These are phyloP conservation scores for Flagelloscypha sp. DNA, from an alignment of 768 basidiomycete species.

Conservation along the genomic window DNA sequence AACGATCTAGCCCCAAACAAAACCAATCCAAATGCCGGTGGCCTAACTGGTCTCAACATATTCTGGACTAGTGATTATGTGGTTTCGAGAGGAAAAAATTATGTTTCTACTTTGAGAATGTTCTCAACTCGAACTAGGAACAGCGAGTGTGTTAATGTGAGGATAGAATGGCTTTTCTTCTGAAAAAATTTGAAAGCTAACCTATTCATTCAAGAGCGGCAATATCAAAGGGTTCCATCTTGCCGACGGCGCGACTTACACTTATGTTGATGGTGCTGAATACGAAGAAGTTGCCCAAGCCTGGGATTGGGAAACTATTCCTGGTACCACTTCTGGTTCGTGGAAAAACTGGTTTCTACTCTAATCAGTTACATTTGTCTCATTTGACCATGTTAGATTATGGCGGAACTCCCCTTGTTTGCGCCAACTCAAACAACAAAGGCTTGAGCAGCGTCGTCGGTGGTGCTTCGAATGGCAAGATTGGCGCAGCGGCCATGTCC, in stretches of 20 bases:
- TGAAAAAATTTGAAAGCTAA: background rate
- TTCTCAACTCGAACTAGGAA: slow-evolving; percentile 50
- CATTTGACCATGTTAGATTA: slow-evolving; percentile 25
- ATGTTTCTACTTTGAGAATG: slow-evolving; percentile 58
- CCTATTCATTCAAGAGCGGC: slow-evolving; percentile 27
- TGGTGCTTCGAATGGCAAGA: slow-evolving; percentile 23
- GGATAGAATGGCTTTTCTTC: slow-evolving; percentile 34
- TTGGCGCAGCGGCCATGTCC: slow-evolving; percentile 26
- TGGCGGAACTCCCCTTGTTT: slow-evolving; percentile 20
- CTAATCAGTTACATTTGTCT: slow-evolving; percentile 5
- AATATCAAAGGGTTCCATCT: slow-evolving; percentile 62
- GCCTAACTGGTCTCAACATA: slow-evolving; percentile 48
- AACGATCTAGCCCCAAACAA: slow-evolving; percentile 28
- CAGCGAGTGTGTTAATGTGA: slow-evolving; percentile 54
- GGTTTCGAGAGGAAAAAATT: slow-evolving; percentile 55
- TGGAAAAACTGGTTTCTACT: too few relatives aligned
- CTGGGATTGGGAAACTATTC: slow-evolving; percentile 76
- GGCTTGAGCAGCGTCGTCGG: slow-evolving; percentile 26
- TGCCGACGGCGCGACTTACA: slow-evolving; percentile 56
- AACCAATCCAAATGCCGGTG: slow-evolving; percentile 45
- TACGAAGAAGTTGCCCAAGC: slow-evolving; percentile 65
- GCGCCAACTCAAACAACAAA: slow-evolving; percentile 10
- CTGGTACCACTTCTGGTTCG: slow-evolving; percentile 72
- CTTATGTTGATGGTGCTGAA: slow-evolving; percentile 56
- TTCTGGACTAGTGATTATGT: slow-evolving; percentile 66